A percentile compares a stretch with the other conserved stretches of the same genome.
Conservation (phyloP, 495 filamentous ascomycete species). For the Annulohypoxylon bovei region DNA sequence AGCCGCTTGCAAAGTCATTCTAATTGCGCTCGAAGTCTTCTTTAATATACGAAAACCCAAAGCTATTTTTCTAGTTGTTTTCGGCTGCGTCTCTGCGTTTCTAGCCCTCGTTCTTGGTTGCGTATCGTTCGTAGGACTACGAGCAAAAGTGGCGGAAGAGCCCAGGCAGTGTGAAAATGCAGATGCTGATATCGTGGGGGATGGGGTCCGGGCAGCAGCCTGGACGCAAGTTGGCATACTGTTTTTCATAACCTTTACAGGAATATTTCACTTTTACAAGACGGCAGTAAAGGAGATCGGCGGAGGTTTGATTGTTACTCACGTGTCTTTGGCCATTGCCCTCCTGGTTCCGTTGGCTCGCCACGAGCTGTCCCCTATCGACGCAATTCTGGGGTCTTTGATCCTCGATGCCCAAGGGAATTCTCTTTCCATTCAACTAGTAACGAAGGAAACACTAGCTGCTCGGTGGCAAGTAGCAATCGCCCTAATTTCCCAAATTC, state of each 20-base stretch:
- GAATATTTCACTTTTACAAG: constrained; percentile 22
- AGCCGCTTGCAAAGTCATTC: constrained; percentile 6
- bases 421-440: constrained; percentile 35
- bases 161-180: constrained; percentile 21
- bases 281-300: constrained; percentile 42
- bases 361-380: constrained; percentile 36
- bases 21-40: constrained; percentile 10
- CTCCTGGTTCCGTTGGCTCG: constrained; percentile 35
- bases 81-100: constrained; percentile 9
- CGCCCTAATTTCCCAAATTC: constrained; percentile 22
- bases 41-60: background rate
- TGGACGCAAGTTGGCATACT: constrained; percentile 38
- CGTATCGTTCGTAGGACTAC: constrained; percentile 22
- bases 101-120: constrained; percentile 28
- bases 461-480: constrained; percentile 41
- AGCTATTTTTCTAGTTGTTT: background rate
- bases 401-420: constrained; percentile 42
- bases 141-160: background rate
- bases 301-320: constrained; percentile 35
- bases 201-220: constrained; percentile 37
- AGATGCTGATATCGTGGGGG: constrained; percentile 43
- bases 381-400: constrained; percentile 36
- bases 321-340: constrained; percentile 40
- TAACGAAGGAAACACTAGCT: constrained; percentile 38
- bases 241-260: constrained; percentile 32